Conservation (phyloP, 768 basidiomycete species). For the Kwoniella bestiolae region DNA sequence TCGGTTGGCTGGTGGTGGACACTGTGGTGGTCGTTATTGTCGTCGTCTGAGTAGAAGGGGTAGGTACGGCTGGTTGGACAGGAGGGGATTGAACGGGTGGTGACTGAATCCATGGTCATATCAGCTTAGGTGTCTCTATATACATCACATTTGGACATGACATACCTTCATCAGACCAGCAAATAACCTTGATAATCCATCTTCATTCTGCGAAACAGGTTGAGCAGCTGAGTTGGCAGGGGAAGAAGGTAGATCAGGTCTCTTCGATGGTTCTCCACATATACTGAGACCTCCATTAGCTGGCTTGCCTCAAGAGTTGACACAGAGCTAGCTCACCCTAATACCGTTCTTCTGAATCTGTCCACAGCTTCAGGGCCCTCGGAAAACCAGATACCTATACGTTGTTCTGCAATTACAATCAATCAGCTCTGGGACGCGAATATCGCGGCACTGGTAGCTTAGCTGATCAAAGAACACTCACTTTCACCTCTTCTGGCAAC, state of each 20-base stretch:
- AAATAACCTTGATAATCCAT: slow-evolving; percentile 44
- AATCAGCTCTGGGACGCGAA: background rate
- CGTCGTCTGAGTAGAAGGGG: slow-evolving; percentile 3
- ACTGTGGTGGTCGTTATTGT: slow-evolving; percentile 7
- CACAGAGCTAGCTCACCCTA: slow-evolving; percentile 26
- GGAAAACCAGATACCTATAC: slow-evolving; percentile 44
- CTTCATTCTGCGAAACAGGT: slow-evolving; percentile 13
- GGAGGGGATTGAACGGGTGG: slow-evolving; percentile 22
- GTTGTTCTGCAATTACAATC: slow-evolving; percentile 12
- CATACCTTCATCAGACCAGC: slow-evolving; percentile 37
- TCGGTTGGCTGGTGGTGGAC: slow-evolving; percentile 10
- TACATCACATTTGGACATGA: background rate
- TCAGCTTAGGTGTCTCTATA: background rate
- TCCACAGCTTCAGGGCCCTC: slow-evolving; percentile 35
- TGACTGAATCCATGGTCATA: slow-evolving; percentile 2
- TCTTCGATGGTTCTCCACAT: slow-evolving; percentile 42
- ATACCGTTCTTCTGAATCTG: slow-evolving; percentile 32
- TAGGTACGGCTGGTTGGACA: slow-evolving; percentile 10
- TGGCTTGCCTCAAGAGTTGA: background rate
- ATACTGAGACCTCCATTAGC: slow-evolving; percentile 25
- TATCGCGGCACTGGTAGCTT: background rate
- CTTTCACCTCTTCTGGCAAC: slow-evolving; percentile 46
- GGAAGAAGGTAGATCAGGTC: slow-evolving; percentile 16
- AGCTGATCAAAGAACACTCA: slow-evolving; percentile 25
- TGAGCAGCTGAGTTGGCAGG: slow-evolving; percentile 8